These are phyloP conservation scores for Phaeosphaeria sp. DNA, from an alignment of 2,329 filamentous ascomycete species.

Conservation along the genomic window DNA sequence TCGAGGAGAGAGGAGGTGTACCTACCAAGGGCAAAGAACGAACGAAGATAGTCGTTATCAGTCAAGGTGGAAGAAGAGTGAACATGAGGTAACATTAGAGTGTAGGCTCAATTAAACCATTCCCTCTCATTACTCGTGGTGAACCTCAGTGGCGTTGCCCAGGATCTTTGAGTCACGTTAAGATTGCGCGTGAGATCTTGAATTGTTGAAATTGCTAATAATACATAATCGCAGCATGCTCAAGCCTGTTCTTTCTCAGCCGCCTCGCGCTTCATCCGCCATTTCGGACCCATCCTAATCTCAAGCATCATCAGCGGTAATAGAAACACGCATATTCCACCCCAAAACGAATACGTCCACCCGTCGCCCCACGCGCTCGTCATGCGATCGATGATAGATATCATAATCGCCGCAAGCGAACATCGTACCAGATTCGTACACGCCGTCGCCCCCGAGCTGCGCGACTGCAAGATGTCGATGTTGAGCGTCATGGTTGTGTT, in stretches of 20 bases:
- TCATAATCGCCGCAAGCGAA: constrained; percentile 30
- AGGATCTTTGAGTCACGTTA: too few species aligned
- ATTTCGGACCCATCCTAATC: constrained; percentile 33
- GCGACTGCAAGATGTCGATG: constrained; percentile 34
- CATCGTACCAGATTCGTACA: constrained; percentile 37
- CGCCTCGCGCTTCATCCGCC: constrained; percentile 27
- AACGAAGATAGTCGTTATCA: too few species aligned
- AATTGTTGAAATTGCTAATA: too few species aligned
- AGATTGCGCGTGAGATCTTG: too few species aligned
- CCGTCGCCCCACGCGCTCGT: constrained; percentile 25
- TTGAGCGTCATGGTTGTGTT: constrained; percentile 41
- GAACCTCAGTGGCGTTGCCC: too few species aligned
- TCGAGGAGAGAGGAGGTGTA: too few species aligned
- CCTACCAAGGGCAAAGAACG: too few species aligned
- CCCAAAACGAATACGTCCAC: constrained; percentile 39
- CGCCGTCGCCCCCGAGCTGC: constrained; percentile 34
- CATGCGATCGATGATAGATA: constrained; percentile 35
- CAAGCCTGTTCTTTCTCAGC: constrained; percentile 16
- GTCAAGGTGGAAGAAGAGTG: too few species aligned
- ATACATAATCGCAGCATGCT: neutral
- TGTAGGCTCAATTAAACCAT: too few species aligned
- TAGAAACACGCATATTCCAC: constrained; percentile 25
- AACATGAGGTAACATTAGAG: too few species aligned
- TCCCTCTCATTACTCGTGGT: too few species aligned
- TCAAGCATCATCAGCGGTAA: constrained; percentile 37